A percentile compares a stretch with the other conserved stretches of the same genome.
phyloP scores from a whole-genome alignment of 306 rosid species.

The Quercus suber region DNA sequence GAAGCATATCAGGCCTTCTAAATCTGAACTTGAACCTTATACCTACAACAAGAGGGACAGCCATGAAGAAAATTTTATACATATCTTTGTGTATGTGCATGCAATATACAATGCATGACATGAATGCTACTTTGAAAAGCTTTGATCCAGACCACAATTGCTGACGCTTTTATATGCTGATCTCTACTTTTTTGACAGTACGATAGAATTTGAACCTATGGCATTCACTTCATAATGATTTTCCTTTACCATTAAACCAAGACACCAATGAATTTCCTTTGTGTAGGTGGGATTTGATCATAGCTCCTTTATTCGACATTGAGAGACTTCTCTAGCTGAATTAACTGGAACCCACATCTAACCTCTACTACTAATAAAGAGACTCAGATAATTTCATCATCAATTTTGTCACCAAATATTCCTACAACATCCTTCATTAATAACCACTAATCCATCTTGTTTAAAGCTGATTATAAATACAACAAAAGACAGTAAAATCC shows the following conservation, averaged over 20 bases:
- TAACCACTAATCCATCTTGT: background rate
- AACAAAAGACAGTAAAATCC: background rate
- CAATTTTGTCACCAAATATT: background rate
- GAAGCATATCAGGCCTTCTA: slow-evolving; percentile 79
- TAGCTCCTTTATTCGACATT: too few species aligned
- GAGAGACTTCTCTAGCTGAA: too few species aligned
- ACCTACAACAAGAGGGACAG: slow-evolving; percentile 50
- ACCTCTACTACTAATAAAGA: too few species aligned
- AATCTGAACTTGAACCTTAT: slow-evolving; percentile 62
- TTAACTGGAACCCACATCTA: too few species aligned
- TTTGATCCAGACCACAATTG: background rate
- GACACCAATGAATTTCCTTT: too few species aligned
- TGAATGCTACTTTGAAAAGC: background rate
- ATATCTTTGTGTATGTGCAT: background rate
- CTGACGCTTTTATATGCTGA: background rate
- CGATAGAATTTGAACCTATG: too few species aligned
- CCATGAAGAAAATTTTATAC: background rate
- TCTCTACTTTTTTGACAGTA: background rate
- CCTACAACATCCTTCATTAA: background rate
- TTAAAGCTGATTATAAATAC: background rate
- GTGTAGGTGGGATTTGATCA: too few species aligned
- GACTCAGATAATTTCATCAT: background rate
- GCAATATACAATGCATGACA: background rate
- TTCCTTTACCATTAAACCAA: too few species aligned
- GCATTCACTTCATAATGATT: too few species aligned